Base-by-base conservation (phyloP, 768 basidiomycete genomes). In the Boletus rubroflammeus region DNA sequence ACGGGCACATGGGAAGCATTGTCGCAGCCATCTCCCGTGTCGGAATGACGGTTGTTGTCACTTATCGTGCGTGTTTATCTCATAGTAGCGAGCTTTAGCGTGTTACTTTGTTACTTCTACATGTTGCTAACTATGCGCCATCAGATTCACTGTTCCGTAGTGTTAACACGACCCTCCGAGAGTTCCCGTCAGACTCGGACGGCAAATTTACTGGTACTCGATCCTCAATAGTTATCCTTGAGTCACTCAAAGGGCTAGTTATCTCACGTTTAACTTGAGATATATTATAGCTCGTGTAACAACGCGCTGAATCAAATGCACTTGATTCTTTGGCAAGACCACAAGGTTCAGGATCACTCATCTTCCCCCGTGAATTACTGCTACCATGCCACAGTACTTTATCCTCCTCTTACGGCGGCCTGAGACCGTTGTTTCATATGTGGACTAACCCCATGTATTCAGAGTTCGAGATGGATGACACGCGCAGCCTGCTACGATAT, bases 1-100 rank as follows among this genome's bases (percentile, higher is more conserved):
- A 61, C 55, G 4, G 70, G 64, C n/a, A 72, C 62, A 26, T 71
- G 66, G 62, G 65, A 69, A 36, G 67, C 54, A 32, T 42, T 67
- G 25, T 70, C 70, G 0, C 66, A 70, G 13, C 63, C 66, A 26
- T 62, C 67, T 5, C 66, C 65, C 5, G 5, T 56, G 21, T 71
- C 63, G 9, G 58, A 62, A 15, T 67, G 50, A 66, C 38, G 2
- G 14, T 35, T 8, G 9, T n/a, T 26, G n/a, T 29, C 47, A 7
- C 35, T 39, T 40, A 13, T 40, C 15, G 47, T 62, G 48, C 40
- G 58, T 61, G 14, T 41, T 28, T 17, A 32, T 39, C 32, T 21
- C 25, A n/a, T 35, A 10, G 7, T 13, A n/a, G 41, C 36, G 19
- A 15, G 28, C 14, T 29, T 26, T n/a, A 9, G n/a, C 41, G 1